Percentiles rank a stretch among this genome's conserved stretches.
Evolutionary conservation across 2,329 filamentous ascomycete genomes (phyloP).

Genomic region (Saccharata proteae): DNA sequence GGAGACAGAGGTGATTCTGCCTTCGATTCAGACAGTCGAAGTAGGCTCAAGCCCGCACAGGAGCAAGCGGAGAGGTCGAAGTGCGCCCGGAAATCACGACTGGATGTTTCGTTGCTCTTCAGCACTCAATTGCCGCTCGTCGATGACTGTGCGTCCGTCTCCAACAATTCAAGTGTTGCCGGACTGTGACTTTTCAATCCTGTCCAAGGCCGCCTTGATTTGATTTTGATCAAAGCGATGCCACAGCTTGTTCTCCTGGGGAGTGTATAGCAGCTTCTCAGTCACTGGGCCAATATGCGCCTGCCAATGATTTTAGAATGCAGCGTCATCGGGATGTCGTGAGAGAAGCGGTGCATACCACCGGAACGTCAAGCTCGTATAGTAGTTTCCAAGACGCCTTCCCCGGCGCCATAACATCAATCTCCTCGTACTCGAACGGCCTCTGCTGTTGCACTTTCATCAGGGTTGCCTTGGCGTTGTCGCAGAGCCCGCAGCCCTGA

Average conservation of each 20-base stretch:
- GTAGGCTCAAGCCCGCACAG: no score
- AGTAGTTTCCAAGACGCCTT: constrained; percentile 55
- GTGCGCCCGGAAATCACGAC: no score
- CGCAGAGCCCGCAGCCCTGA: constrained; percentile 58
- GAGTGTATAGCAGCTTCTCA: constrained; percentile 14
- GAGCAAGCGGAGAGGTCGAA: no score
- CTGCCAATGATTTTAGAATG: neutral
- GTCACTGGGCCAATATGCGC: constrained; percentile 1
- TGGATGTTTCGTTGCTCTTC: no score
- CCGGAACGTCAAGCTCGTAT: constrained; percentile 73
- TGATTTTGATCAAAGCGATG: constrained; percentile 60
- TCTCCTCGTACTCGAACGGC: constrained; percentile 56
- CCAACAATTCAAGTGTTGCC: no score
- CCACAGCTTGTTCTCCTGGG: constrained; percentile 56
- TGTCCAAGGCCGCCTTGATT: constrained; percentile 57
- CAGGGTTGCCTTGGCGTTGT: constrained; percentile 54
- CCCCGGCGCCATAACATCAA: constrained; percentile 55
- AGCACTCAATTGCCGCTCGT: no score
- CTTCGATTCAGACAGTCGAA: no score
- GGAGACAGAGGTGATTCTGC: no score
- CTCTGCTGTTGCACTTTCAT: constrained; percentile 54
- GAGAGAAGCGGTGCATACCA: constrained; percentile 39
- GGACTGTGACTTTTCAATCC: constrained; percentile 25
- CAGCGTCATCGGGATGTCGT: no score
- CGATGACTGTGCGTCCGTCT: no score